Percentiles rank a stretch among this genome's conserved stretches.
Evolutionary conservation across 2,329 filamentous ascomycete species (phyloP).

Genomic region (Trichocomaceae sp.): DNA sequence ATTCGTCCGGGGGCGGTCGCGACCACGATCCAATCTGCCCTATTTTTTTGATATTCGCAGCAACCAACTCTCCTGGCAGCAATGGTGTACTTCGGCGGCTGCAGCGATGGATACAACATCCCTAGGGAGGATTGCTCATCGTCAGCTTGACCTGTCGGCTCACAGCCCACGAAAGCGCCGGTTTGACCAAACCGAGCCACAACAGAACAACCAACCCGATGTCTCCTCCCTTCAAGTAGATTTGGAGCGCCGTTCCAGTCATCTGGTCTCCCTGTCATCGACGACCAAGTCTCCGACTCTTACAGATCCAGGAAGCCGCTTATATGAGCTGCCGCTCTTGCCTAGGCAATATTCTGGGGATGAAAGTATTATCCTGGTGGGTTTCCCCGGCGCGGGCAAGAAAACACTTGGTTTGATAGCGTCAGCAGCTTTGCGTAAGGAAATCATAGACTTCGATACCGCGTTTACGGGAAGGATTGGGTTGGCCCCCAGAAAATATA

Average conservation of each 20-base stretch:
- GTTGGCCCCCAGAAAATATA: slow-evolving; percentile 56
- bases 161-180: slow-evolving; percentile 7
- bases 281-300: not conserved
- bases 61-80: not conserved
- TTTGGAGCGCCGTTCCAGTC: slow-evolving; percentile 1
- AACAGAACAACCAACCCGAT: not conserved
- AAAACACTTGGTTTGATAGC: slow-evolving; percentile 70
- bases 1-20: not conserved
- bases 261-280: slow-evolving; percentile 2
- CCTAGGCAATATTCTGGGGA: slow-evolving; percentile 2
- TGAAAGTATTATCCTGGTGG: slow-evolving; percentile 56
- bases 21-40: not conserved
- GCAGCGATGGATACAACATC: slow-evolving; percentile 2
- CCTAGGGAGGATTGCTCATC: not conserved
- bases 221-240: not conserved
- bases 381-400: slow-evolving; percentile 68
- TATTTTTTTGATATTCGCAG: not conserved
- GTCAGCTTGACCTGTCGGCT: not conserved
- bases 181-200: not conserved
- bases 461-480: slow-evolving; percentile 61
- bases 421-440: slow-evolving; percentile 61
- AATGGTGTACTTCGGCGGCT: not conserved
- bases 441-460: slow-evolving; percentile 62
- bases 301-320: slow-evolving; percentile 1
- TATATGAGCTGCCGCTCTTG: slow-evolving; percentile 5